These are phyloP conservation scores for Perkinsus olseni DNA, from an alignment of 169 alveolate genomes.

Conservation along the genomic window DNA sequence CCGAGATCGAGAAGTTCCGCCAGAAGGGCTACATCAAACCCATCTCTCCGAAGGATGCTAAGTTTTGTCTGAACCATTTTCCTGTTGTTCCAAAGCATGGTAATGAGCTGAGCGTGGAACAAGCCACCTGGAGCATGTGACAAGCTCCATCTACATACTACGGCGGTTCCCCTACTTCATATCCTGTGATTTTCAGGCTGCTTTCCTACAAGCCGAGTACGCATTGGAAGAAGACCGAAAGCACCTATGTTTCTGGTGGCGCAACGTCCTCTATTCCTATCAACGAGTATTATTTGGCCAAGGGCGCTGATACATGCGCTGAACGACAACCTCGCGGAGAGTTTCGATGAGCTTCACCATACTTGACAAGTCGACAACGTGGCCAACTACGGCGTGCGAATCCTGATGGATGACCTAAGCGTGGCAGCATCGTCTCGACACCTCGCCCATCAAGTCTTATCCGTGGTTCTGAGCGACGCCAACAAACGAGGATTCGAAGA, in stretches of 20 bases:
- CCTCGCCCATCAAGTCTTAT: neutral
- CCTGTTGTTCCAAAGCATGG: neutral
- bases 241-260: neutral
- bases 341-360: neutral
- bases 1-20: neutral
- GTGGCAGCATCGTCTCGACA: neutral
- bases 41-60: neutral
- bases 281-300: neutral
- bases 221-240: neutral
- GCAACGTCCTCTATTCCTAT: neutral
- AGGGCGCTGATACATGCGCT: neutral
- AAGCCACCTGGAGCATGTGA: too few relatives aligned
- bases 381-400: neutral
- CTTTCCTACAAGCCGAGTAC: neutral
- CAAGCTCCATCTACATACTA: neutral
- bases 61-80: neutral
- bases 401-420: neutral
- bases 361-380: neutral
- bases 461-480: neutral
- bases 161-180: neutral
- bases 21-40: neutral
- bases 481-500: neutral
- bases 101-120: too few relatives aligned
- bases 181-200: neutral
- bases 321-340: neutral